These are phyloP conservation scores for Capsicum pubescens DNA, from an alignment of 257 asterid genomes.

Conservation along the genomic window DNA sequence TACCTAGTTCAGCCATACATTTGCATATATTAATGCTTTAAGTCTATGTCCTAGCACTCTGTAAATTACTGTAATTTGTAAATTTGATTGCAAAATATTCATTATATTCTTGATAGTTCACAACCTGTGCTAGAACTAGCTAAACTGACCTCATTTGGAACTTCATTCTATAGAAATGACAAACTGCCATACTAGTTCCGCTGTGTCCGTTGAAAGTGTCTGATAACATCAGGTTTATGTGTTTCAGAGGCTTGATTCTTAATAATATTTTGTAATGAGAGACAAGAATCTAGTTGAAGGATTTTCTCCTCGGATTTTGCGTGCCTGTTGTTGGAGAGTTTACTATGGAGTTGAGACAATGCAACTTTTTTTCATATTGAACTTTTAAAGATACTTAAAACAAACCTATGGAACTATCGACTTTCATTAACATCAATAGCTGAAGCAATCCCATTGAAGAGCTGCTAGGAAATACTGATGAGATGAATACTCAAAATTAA, in stretches of 20 bases:
- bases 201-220: not conserved
- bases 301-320: not conserved
- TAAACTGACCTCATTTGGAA: slow-evolving; percentile 14
- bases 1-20: slow-evolving; percentile 12
- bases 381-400: not conserved
- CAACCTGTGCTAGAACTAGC: not conserved
- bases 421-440: not conserved
- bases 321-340: not conserved
- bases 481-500: not conserved
- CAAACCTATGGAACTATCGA: not conserved
- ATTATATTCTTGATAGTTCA: not conserved
- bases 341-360: not conserved
- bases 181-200: not conserved
- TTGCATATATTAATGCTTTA: not conserved
- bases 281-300: not conserved
- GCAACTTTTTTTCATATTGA: not conserved
- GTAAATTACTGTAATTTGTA: slow-evolving; percentile 20
- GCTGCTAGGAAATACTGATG: not conserved
- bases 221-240: not conserved
- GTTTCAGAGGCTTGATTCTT: not conserved
- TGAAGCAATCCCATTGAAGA: not conserved
- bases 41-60: slow-evolving; percentile 10
- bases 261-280: not conserved
- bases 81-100: not conserved
- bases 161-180: not conserved